These are phyloP conservation scores for Syncephalastrum monosporum DNA, from an alignment of 371 early-diverging fungal species.

Conservation along the genomic window DNA sequence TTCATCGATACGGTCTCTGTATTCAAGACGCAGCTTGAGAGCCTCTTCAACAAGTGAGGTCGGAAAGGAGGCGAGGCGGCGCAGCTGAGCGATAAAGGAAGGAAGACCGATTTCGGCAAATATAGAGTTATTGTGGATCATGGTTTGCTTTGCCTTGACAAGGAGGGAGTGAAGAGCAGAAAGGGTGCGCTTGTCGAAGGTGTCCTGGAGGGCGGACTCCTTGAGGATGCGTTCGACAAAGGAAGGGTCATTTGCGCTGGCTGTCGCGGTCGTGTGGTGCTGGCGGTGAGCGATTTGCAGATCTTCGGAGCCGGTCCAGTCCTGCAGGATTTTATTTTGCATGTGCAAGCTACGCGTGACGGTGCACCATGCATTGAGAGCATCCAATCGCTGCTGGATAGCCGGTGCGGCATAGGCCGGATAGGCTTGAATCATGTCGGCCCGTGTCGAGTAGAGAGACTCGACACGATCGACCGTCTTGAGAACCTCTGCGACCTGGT, in stretches of 20 bases:
- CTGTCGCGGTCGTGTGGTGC: slow-evolving; percentile 11
- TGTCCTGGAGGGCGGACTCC: slow-evolving; percentile 75
- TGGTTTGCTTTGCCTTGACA: slow-evolving; percentile 60
- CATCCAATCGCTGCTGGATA: slow-evolving; percentile 71
- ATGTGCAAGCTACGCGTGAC: slow-evolving; percentile 71
- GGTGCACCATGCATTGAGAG: slow-evolving; percentile 79
- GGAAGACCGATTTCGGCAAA: slow-evolving; percentile 72
- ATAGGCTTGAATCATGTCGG: slow-evolving; percentile 63
- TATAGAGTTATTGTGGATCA: slow-evolving; percentile 61
- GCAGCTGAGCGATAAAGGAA: slow-evolving; percentile 60
- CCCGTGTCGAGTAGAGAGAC: slow-evolving; percentile 72
- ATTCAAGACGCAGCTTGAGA: slow-evolving; percentile 72
- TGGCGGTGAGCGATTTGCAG: slow-evolving; percentile 54
- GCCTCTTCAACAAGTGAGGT: slow-evolving; percentile 77
- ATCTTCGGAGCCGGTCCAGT: slow-evolving; percentile 82
- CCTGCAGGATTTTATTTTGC: slow-evolving; percentile 69
- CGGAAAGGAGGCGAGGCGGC: slow-evolving; percentile 75
- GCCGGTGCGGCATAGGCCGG: slow-evolving; percentile 66
- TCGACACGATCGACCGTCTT: slow-evolving; percentile 78
- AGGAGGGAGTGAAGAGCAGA: slow-evolving; percentile 54
- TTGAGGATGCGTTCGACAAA: slow-evolving; percentile 85
- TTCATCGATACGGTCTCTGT: slow-evolving; percentile 63
- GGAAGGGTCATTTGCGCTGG: slow-evolving; percentile 36
- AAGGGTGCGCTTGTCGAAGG: slow-evolving; percentile 77
- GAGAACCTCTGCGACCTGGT: slow-evolving; percentile 69